Percentiles rank a stretch among this genome's conserved stretches.
Conservation (phyloP, 768 basidiomycete species). For the Trametes cingulata region DNA sequence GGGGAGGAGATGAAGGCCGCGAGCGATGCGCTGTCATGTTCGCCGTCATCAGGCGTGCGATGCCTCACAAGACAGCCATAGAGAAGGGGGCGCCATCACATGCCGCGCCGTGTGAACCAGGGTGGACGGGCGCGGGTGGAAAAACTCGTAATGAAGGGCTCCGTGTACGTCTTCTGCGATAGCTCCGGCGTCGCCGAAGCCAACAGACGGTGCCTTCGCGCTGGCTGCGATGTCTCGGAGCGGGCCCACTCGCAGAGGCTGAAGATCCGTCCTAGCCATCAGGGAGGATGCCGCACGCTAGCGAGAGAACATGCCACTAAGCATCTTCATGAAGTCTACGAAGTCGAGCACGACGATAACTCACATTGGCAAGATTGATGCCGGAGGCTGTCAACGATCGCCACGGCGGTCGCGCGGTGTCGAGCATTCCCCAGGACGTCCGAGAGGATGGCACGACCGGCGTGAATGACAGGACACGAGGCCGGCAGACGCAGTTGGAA, state of each 20-base stretch:
- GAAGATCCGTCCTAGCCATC: conserved; percentile 8
- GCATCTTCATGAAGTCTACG: background rate
- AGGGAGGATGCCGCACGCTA: background rate
- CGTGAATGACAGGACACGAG: conserved; percentile 10
- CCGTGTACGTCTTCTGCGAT: background rate
- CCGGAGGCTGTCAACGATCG: background rate
- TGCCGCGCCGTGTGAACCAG: conserved; percentile 9
- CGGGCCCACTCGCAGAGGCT: background rate
- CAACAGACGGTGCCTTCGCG: background rate
- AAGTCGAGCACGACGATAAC: background rate
- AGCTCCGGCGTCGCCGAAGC: conserved; percentile 3
- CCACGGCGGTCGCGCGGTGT: background rate
- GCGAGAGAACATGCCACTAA: too few relatives aligned
- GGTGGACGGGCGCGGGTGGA: background rate
- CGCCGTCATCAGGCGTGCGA: conserved; percentile 3
- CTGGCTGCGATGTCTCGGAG: background rate
- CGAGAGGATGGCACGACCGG: conserved; percentile 3
- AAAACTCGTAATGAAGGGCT: background rate
- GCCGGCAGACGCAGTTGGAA: conserved; percentile 1
- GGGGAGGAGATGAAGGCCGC: background rate
- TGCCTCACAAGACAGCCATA: conserved; percentile 1
- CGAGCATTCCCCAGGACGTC: background rate
- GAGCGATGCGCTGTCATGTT: background rate
- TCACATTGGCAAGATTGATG: background rate
- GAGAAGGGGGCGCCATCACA: conserved; percentile 11